Base-by-base conservation (phyloP, 805 yeast species). In the Lachancea thermotolerans region DNA sequence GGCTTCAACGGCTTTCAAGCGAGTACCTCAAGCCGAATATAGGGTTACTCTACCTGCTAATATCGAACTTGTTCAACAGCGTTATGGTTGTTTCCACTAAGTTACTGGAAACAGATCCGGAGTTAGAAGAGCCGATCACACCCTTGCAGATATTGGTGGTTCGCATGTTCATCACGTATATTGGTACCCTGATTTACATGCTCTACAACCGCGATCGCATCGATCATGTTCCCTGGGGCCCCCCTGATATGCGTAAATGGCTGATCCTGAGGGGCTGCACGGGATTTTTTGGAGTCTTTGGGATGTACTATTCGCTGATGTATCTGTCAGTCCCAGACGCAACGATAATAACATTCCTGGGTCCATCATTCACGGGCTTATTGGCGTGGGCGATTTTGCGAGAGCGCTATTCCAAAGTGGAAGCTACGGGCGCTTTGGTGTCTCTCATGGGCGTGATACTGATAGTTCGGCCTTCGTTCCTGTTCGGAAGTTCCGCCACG, bases 241-340 rank as follows among this genome's bases (percentile, higher is more conserved):
- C 88, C 1, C 71, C 64, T 10, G 75, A 71, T 2, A 59, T 78
- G 33, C 68, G 95, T 11, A 56, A 61, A 41, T 69, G 77, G 54
- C 65, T 88, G 47, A 58, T 77, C 0, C 38, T 75, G 4, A 70
- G 96, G 49, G 96, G 96, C 0, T 40, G 73, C 1, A 71, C 79
- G 12, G 97, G 97, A 5, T 85, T 81, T 54, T 60, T 83, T 46
- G 95, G 95, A 3, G 95, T 88, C 5, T 82, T 82, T 57, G 82
- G 91, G 3, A 69, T 85, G 58, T 89, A 86, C 62, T 85, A 72
- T 59, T 78, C 95, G 1, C 67, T 89, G 51, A 72, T 78, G 66
- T 85, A 83, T 55, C 69, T 89, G 38, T 76, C 86, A 41, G 73
- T 89, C 5, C 81, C 90, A 10, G 96, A 89, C 57, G 85, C 95